Base-by-base conservation (phyloP, 2,329 filamentous ascomycete species). In the Colletotrichum chrysophilum region DNA sequence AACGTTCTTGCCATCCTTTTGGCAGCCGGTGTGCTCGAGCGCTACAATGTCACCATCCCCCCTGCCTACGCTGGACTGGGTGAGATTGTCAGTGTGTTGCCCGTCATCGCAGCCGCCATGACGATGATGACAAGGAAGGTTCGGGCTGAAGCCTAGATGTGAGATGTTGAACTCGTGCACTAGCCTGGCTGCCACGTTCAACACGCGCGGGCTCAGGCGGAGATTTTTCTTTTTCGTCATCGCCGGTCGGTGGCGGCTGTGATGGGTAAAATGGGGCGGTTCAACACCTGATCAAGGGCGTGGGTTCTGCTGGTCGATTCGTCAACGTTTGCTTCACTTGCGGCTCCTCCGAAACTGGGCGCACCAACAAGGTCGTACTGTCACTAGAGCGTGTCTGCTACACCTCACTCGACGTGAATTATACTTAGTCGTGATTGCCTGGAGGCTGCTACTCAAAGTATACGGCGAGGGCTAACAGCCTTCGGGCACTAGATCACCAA, bases 41-140 rank as follows among this genome's bases (percentile, higher is more conserved):
- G 36, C 4, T 89, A 90, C 10, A 85, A 86, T 75, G 84, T 88
- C 3, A 85, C 90, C 64, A 87, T 89, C 70, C 87, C 89, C n/a
- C 84, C 84, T 3, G 83, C 82, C 16, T 86, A 83, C 84, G 91
- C 92, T 0, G 93, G 91, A 1, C 77, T 94, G 61, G 92, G 92
- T 0, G 92, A 94, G 84, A 82, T 94, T 64, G 90, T 92, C 14
- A 94, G 92, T 80, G 89, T 94, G 0, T 64, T 92, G 76, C 92
- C 92, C 0, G 92, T 94, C 13, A 88, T 94, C 32, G 52, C 81
- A 3, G 79, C 80, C 7, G 81, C 80, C 38, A 71, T 79, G 70
- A 81, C 81, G 7, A 83, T 84, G 83, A 69, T 83, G 65, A 66
- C 79, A 10, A 66, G 66, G 62, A 66, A 71, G 61, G 66, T 32